A percentile compares a stretch with the other conserved stretches of the same genome.
Evolutionary conservation across 192 early-diverging fungal species (phyloP).

Genomic region (Umbelopsis vinacea): DNA sequence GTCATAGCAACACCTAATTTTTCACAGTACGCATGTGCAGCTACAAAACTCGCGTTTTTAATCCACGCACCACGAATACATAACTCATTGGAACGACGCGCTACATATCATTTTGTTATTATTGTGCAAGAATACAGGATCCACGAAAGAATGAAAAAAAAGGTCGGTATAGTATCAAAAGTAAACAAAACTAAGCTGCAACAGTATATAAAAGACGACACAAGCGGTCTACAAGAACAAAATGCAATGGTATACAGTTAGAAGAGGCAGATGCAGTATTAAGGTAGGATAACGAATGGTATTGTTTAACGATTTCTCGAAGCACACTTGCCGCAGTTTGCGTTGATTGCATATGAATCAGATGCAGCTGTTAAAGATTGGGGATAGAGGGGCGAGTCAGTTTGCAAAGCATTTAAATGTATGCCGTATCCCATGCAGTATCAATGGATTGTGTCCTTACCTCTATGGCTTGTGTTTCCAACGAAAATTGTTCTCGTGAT

Average conservation of each 20-base stretch:
- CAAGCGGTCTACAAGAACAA: constrained; percentile 51
- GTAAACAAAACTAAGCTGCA: constrained; percentile 10
- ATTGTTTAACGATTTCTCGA: constrained; percentile 55
- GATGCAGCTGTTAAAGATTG: constrained; percentile 32
- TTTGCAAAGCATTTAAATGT: too few species aligned
- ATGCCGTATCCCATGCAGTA: too few species aligned
- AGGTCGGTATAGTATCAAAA: constrained; percentile 1
- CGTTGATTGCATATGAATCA: constrained; percentile 36
- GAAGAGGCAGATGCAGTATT: constrained; percentile 47
- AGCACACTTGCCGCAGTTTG: constrained; percentile 43
- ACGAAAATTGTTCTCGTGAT: constrained; percentile 46
- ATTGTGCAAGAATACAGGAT: constrained; percentile 4
- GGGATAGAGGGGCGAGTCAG: neutral
- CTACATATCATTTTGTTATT: too few species aligned
- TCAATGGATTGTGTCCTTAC: constrained; percentile 18
- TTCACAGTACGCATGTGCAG: too few species aligned
- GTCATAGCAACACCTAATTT: too few species aligned
- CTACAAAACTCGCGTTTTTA: too few species aligned
- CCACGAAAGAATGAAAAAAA: neutral
- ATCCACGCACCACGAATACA: too few species aligned
- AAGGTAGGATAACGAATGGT: constrained; percentile 54
- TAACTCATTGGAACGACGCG: too few species aligned
- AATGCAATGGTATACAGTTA: constrained; percentile 55
- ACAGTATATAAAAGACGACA: constrained; percentile 50
- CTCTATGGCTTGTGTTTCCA: constrained; percentile 49